Base-by-base conservation (phyloP, 306 rosid genomes). In the Cicer cuneatum region DNA sequence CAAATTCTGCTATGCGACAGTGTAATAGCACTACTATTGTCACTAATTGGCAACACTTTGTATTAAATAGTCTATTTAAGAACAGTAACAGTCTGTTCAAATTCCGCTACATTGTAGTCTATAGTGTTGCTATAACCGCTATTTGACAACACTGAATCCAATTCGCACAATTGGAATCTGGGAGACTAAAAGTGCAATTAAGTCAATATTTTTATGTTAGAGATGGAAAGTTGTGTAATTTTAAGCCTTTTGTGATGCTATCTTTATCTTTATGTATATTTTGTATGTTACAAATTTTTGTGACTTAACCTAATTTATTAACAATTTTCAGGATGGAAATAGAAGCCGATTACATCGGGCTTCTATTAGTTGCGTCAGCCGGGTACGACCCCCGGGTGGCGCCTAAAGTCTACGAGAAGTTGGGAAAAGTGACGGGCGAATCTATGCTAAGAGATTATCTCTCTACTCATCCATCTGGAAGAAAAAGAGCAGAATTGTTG, bases 401-500 rank as follows among this genome's bases (percentile, higher is more conserved):
- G 13, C 71, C 71, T 43, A 66, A 66, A 19, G 71, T 66, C 33
- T 66, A 45, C 19, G 56, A 66, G 71, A 65, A 65, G 39, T 43
- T 65, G 6, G 71, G 71, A 42, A 65, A 65, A 65, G 15, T 65
- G 6, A 42, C 53, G 0, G 53, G 53, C 1, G 71, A 45, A 3
- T 66, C 56, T 11, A 0, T 2, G 12, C 56, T 66, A 19, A 24
- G 11, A 45, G 53, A 45, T 21, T 66, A 65, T 65, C 52, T 65
- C 10, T 43, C 53, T 19, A 65, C 71, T 45, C 71, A 66, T 76
- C 97, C 96, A 41, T 87, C 89, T 0, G 97, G 93, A 29, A 88
- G 69, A 66, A 85, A 88, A 81, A 85, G 97, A 85, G 90, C 96
- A 75, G 75, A 89, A 46, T 72, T 89, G 54, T 84, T 89, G 9